These are phyloP conservation scores for Podosphaera xanthii DNA, from an alignment of 2,329 filamentous ascomycete species.

Conservation along the genomic window DNA sequence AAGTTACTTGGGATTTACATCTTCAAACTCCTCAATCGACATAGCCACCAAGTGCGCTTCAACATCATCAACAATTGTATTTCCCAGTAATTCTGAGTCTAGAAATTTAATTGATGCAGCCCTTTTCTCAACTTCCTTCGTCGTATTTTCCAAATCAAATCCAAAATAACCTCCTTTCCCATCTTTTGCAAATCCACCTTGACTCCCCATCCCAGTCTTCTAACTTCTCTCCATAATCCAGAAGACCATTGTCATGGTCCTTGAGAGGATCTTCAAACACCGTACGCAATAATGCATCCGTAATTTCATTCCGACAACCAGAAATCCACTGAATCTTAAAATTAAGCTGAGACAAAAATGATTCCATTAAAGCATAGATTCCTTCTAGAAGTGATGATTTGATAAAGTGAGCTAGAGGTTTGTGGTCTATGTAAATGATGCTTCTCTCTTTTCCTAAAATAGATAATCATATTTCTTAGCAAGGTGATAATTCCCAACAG, in stretches of 20 bases:
- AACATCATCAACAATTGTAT: not conserved
- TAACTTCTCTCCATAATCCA: not conserved
- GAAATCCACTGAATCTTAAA: not conserved
- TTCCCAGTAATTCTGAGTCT: not conserved
- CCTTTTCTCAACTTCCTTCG: not conserved
- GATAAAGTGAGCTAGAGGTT: not conserved
- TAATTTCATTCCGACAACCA: not conserved
- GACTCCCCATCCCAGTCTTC: not conserved
- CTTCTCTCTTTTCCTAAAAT: not conserved
- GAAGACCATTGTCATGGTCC: not conserved
- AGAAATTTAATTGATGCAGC: not conserved
- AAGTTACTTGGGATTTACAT: not conserved
- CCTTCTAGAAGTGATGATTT: not conserved
- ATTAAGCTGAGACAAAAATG: not conserved
- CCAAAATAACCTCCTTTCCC: not conserved
- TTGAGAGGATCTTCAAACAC: not conserved
- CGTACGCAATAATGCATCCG: not conserved
- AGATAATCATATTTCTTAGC: constrained; percentile 1
- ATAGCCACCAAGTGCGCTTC: not conserved
- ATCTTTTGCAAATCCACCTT: not conserved
- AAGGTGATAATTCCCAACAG: not conserved
- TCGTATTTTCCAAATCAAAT: not conserved
- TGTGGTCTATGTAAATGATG: not conserved
- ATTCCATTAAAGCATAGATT: not conserved
- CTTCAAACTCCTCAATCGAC: not conserved